phyloP scores from a whole-genome alignment of 2,329 filamentous ascomycete species.

The Talaromyces albobiverticillius region DNA sequence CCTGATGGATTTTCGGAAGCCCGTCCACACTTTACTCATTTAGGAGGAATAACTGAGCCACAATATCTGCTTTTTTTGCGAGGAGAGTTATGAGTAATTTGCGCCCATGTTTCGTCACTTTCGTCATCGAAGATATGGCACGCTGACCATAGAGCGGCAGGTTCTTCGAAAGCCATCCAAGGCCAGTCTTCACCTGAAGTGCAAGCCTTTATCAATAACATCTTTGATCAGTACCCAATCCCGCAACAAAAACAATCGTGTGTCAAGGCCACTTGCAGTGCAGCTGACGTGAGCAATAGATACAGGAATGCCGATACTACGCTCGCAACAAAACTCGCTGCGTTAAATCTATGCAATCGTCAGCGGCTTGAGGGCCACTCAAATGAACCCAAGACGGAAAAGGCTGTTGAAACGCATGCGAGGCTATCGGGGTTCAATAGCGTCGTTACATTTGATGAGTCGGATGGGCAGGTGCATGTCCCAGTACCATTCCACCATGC shows the following conservation, averaged over 20 bases:
- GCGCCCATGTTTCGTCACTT: neutral
- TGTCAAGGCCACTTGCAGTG: neutral
- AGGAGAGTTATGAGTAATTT: slow-evolving; percentile 11
- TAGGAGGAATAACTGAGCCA: neutral
- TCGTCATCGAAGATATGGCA: neutral
- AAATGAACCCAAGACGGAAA: neutral
- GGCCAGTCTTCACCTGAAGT: slow-evolving; percentile 1
- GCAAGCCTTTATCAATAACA: slow-evolving; percentile 9
- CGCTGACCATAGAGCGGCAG: neutral
- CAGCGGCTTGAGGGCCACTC: neutral
- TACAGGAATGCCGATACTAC: slow-evolving; percentile 4
- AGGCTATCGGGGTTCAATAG: slow-evolving; percentile 8
- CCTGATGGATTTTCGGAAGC: neutral
- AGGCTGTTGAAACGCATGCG: slow-evolving; percentile 1
- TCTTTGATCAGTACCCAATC: slow-evolving; percentile 6
- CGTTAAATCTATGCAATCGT: slow-evolving; percentile 4
- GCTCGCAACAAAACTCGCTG: slow-evolving; percentile 2
- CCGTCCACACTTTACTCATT: neutral
- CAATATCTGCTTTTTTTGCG: neutral
- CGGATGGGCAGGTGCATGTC: slow-evolving; percentile 5
- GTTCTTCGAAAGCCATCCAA: neutral
- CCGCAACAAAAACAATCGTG: neutral
- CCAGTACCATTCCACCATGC: slow-evolving; percentile 6
- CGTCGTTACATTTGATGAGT: slow-evolving; percentile 12
- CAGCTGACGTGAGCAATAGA: neutral